These are phyloP conservation scores for Sordariomycetes sp. DNA, from an alignment of 2,329 filamentous ascomycete species.

Conservation along the genomic window DNA sequence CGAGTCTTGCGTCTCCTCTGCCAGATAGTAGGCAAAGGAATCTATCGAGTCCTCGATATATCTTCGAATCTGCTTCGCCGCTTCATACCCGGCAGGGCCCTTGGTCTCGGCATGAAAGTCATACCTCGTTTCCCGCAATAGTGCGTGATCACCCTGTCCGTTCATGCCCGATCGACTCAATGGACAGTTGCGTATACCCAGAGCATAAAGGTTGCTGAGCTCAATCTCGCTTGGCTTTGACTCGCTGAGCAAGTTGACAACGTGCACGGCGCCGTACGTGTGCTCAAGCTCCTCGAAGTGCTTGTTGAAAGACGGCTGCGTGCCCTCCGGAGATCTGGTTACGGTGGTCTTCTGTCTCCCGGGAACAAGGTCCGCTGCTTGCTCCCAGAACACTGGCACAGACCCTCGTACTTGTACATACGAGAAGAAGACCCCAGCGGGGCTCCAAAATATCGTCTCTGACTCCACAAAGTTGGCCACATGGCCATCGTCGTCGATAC, in stretches of 20 bases:
- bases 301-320: constrained; percentile 89
- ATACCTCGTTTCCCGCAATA: constrained; percentile 77
- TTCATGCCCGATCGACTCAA: constrained; percentile 53
- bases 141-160: constrained; percentile 55
- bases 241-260: constrained; percentile 89
- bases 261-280: constrained; percentile 81
- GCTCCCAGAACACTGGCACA: constrained; percentile 96
- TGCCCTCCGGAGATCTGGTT: constrained; percentile 80
- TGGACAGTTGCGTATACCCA: constrained; percentile 66
- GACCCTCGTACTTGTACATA: constrained; percentile 90
- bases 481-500: constrained; percentile 94
- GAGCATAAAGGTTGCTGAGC: constrained; percentile 68
- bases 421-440: constrained; percentile 71
- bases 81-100: constrained; percentile 78
- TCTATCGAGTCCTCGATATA: constrained; percentile 74
- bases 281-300: constrained; percentile 85
- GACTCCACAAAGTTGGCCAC: constrained; percentile 99
- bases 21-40: constrained; percentile 86
- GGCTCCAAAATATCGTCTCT: constrained; percentile 85
- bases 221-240: constrained; percentile 81
- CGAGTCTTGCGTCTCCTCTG: constrained; percentile 58
- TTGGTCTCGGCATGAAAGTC: constrained; percentile 95
- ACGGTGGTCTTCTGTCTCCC: constrained; percentile 92
- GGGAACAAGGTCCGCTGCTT: constrained; percentile 76
- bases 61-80: constrained; percentile 72